phyloP scores from a whole-genome alignment of 495 filamentous ascomycete genomes.

The Pyronema domesticum region DNA sequence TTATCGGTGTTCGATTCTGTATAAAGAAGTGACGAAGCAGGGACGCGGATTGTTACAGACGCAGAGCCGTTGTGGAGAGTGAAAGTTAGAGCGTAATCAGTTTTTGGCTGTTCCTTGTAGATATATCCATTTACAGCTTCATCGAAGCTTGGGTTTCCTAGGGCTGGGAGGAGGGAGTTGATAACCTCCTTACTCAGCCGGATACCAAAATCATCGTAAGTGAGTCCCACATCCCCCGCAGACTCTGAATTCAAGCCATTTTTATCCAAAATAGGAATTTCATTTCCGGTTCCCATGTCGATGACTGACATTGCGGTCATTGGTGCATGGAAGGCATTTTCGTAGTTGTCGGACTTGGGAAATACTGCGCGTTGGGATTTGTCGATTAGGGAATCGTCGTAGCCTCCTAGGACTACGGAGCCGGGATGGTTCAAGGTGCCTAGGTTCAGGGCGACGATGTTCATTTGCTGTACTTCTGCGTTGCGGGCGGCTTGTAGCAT shows the following conservation, averaged over 20 bases:
- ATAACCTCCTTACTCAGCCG: constrained; percentile 12
- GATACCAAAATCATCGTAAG: constrained; percentile 18
- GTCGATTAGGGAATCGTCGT: constrained; percentile 20
- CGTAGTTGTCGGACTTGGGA: constrained; percentile 3
- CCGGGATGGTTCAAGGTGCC: constrained; percentile 10
- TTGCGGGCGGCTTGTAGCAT: constrained; percentile 15
- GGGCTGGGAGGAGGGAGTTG: constrained; percentile 12
- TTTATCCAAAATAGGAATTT: too few species aligned
- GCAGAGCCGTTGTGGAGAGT: constrained; percentile 17
- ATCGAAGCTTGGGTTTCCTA: constrained; percentile 16
- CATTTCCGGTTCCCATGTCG: neutral
- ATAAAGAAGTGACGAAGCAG: constrained; percentile 16
- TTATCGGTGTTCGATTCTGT: constrained; percentile 13
- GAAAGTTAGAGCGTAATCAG: constrained; percentile 16
- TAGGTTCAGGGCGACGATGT: constrained; percentile 18
- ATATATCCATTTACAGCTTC: constrained; percentile 16
- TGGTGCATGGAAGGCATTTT: neutral
- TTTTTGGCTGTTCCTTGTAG: constrained; percentile 9
- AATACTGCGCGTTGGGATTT: constrained; percentile 15
- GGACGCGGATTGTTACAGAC: constrained; percentile 9
- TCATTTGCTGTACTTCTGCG: constrained; percentile 14
- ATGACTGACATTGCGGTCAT: neutral
- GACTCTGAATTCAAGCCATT: neutral
- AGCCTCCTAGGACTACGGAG: constrained; percentile 22
- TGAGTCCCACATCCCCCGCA: constrained; percentile 3